Percentiles rank a stretch among this genome's conserved stretches.
phyloP scores from a whole-genome alignment of 2,329 filamentous ascomycete species.

The Stylonectria norvegica region DNA sequence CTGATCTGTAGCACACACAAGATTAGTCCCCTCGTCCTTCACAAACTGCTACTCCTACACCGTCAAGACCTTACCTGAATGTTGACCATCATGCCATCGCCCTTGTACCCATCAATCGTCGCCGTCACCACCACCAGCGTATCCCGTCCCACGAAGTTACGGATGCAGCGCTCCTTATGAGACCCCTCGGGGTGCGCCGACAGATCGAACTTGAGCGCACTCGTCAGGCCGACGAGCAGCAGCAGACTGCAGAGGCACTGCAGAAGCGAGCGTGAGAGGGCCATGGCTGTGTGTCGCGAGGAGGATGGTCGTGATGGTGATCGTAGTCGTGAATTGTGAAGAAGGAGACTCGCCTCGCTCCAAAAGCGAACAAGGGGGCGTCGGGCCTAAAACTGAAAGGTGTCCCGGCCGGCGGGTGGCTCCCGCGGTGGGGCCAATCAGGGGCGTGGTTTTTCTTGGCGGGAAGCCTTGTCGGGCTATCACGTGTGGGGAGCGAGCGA shows the following conservation, averaged over 20 bases:
- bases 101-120: constrained; percentile 77
- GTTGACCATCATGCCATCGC: constrained; percentile 89
- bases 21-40: no score
- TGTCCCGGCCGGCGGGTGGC: constrained; percentile 30
- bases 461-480: constrained; percentile 24
- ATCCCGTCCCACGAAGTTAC: constrained; percentile 91
- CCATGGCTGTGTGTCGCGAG: constrained; percentile 38
- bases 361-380: constrained; percentile 16
- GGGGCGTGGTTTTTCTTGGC: constrained; percentile 9
- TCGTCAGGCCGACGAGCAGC: constrained; percentile 50
- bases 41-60: constrained; percentile 5
- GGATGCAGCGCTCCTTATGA: constrained; percentile 82
- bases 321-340: constrained; percentile 1
- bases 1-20: constrained; percentile 69
- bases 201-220: constrained; percentile 92
- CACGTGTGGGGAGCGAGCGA: constrained; percentile 31
- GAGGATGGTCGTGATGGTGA: constrained; percentile 1
- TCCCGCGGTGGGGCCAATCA: constrained; percentile 4
- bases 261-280: constrained; percentile 49
- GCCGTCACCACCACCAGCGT: constrained; percentile 95
- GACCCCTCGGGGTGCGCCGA: constrained; percentile 57
- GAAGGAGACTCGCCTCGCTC: constrained; percentile 15
- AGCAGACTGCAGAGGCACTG: constrained; percentile 57
- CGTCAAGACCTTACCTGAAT: constrained; percentile 67
- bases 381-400: constrained; percentile 30